Conservation (phyloP, 306 rosid species). For the Geum urbanum region DNA sequence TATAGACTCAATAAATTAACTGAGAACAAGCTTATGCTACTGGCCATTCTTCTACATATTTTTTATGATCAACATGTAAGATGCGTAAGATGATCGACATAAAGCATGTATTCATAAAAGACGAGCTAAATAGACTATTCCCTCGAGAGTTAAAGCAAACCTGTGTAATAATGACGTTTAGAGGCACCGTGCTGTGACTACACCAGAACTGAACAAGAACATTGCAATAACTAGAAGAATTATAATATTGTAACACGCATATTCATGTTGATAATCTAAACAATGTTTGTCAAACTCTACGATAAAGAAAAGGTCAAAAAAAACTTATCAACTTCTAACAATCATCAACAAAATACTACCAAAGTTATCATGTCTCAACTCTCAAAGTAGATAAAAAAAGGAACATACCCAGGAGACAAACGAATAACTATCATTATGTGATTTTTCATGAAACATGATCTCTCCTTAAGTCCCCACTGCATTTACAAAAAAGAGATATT, state of each 20-base stretch:
- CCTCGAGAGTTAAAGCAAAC: slow-evolving; percentile 34
- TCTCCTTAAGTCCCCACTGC: slow-evolving; percentile 77
- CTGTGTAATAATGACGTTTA: slow-evolving; percentile 86
- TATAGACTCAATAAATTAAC: neutral
- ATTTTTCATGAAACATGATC: slow-evolving; percentile 80
- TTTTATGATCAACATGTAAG: neutral
- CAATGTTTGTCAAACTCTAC: neutral
- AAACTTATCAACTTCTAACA: neutral
- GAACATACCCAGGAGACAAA: slow-evolving; percentile 68
- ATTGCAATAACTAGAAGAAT: slow-evolving; percentile 40
- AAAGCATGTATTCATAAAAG: neutral
- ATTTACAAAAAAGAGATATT: slow-evolving; percentile 7
- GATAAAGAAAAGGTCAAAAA: neutral
- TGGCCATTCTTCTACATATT: neutral
- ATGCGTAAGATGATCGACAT: neutral
- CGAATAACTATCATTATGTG: slow-evolving; percentile 67
- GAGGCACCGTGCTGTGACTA: slow-evolving; percentile 87
- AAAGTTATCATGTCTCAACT: neutral
- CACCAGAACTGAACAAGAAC: slow-evolving; percentile 93
- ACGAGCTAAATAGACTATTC: neutral
- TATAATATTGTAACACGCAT: slow-evolving; percentile 12
- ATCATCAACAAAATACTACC: neutral
- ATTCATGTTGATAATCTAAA: neutral
- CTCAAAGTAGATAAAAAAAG: slow-evolving; percentile 1
- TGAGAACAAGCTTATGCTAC: neutral